Evolutionary conservation across 2,329 filamentous ascomycete species (phyloP).

Genomic region (Stromatinia cepivora): DNA sequence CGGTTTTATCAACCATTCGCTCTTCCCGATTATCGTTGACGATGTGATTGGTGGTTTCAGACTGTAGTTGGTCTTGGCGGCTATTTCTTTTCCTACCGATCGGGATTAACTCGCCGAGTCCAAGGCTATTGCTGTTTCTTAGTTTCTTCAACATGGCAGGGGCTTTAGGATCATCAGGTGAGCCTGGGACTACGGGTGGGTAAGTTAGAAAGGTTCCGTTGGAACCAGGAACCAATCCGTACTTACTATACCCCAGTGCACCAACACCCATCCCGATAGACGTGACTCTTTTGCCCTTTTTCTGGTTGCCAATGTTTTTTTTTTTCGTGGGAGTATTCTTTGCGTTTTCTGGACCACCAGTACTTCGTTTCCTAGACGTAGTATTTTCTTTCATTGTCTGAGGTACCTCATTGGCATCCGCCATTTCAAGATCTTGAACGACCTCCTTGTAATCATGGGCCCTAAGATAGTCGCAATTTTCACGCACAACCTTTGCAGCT

Average conservation of each 20-base stretch:
- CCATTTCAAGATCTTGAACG: not conserved
- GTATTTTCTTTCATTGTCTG: not conserved
- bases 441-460: not conserved
- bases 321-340: not conserved
- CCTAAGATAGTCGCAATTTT: not conserved
- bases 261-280: no score
- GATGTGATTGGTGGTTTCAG: no score
- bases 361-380: not conserved
- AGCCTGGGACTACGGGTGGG: not conserved
- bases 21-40: no score
- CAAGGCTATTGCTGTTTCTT: no score
- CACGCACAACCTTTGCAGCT: not conserved
- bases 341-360: not conserved
- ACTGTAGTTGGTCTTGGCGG: no score
- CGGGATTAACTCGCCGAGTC: no score
- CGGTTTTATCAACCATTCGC: no score
- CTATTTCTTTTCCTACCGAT: no score
- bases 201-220: not conserved
- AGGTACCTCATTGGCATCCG: not conserved
- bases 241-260: not conserved
- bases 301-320: not conserved
- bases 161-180: no score
- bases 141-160: no score
- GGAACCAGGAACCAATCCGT: not conserved
- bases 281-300: not conserved